Conservation (phyloP, 106 monocot genomes). For the Narthecium ossifragum region DNA sequence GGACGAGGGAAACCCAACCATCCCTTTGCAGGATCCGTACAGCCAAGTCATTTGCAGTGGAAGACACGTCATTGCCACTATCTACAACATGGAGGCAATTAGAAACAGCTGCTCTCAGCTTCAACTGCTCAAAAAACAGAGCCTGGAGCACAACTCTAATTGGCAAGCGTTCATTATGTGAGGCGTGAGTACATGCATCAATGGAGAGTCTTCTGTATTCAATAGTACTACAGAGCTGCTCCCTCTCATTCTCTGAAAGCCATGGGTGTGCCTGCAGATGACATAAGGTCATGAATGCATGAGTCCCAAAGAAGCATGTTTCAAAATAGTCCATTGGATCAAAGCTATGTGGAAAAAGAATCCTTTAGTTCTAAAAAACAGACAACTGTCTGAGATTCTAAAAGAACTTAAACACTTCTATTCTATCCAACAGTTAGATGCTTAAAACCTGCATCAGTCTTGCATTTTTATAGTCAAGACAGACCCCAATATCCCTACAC, state of each 20-base stretch:
- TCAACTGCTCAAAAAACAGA: slow-evolving; percentile 31
- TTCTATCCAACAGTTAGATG: too few relatives aligned
- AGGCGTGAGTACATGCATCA: slow-evolving; percentile 48
- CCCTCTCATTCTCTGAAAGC: slow-evolving; percentile 30
- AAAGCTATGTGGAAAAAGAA: neutral
- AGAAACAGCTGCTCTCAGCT: slow-evolving; percentile 23
- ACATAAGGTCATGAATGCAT: slow-evolving; percentile 1
- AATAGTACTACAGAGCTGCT: slow-evolving; percentile 27
- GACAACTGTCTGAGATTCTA: too few relatives aligned
- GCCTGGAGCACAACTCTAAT: slow-evolving; percentile 30
- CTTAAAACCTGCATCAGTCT: too few relatives aligned
- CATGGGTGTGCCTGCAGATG: slow-evolving; percentile 34
- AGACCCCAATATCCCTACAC: too few relatives aligned
- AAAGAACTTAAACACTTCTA: too few relatives aligned
- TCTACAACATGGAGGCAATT: slow-evolving; percentile 6
- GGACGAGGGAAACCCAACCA: slow-evolving; percentile 30
- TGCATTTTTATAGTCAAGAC: too few relatives aligned
- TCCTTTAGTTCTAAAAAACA: too few relatives aligned
- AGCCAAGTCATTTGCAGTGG: slow-evolving; percentile 2
- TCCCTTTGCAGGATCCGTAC: slow-evolving; percentile 13
- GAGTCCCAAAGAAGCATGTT: neutral
- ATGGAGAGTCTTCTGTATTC: slow-evolving; percentile 36
- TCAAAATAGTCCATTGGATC: neutral
- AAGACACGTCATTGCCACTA: slow-evolving; percentile 1
- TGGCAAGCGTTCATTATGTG: slow-evolving; percentile 32